Evolutionary conservation across 768 basidiomycete genomes (phyloP).

Genomic region (Suillus occidentalis): DNA sequence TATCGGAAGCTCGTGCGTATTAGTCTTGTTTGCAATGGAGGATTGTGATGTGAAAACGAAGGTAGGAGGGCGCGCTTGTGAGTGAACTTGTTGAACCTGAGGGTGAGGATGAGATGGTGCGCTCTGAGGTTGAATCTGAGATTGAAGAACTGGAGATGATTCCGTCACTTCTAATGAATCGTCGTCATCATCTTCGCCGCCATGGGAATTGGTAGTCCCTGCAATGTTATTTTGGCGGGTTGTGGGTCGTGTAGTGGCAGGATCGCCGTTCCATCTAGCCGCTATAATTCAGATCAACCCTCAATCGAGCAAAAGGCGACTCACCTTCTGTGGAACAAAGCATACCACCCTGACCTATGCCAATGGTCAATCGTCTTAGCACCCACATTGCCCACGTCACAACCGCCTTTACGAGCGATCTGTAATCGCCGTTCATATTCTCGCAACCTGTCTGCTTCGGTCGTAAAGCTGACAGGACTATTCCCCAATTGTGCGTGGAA

Average conservation of each 20-base stretch:
- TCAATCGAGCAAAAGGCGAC: conserved; percentile 13
- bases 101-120: conserved; percentile 29
- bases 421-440: conserved; percentile 75
- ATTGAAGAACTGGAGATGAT: conserved; percentile 31
- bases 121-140: conserved; percentile 34
- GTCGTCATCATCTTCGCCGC: conserved; percentile 55
- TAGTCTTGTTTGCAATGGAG: conserved; percentile 13
- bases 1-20: conserved; percentile 17
- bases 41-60: conserved; percentile 15
- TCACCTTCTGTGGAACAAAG: conserved; percentile 67
- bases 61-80: conserved; percentile 23
- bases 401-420: conserved; percentile 60
- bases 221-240: conserved; percentile 36
- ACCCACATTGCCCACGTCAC: conserved; percentile 72
- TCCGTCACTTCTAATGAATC: conserved; percentile 44
- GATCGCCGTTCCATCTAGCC: conserved; percentile 65
- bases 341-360: conserved; percentile 78
- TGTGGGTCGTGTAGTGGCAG: conserved; percentile 53
- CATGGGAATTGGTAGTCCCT: conserved; percentile 38
- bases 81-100: conserved; percentile 43
- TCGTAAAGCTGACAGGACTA: conserved; percentile 40
- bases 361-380: conserved; percentile 78
- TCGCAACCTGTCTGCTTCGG: conserved; percentile 63
- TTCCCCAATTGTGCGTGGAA: conserved; percentile 38
- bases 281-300: conserved; percentile 14